Evolutionary conservation across 108 stramenopile species (phyloP).

Genomic region (Cylindrotheca fusiformis): DNA sequence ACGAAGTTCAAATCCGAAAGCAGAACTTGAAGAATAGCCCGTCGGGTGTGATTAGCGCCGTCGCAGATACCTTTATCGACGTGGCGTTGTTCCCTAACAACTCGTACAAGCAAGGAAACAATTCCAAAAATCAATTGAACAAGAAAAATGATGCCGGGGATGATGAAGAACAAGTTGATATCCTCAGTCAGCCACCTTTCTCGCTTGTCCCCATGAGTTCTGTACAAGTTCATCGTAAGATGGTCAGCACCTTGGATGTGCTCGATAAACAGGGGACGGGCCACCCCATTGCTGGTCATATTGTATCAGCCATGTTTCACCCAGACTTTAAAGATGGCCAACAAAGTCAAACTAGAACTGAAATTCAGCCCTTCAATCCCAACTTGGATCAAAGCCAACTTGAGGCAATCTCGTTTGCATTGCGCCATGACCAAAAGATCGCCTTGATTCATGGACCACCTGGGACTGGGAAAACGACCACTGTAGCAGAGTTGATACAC

Average conservation of each 20-base stretch:
- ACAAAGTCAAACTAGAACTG: neutral
- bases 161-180: conserved; percentile 35
- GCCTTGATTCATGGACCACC: conserved; percentile 87
- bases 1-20: conserved; percentile 77
- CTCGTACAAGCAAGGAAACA: neutral
- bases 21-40: neutral
- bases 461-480: conserved; percentile 84
- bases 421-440: conserved; percentile 49
- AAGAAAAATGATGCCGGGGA: conserved; percentile 29
- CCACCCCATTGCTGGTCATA: conserved; percentile 66
- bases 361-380: conserved; percentile 27
- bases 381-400: conserved; percentile 71
- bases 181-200: conserved; percentile 44
- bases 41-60: conserved; percentile 67
- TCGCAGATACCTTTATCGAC: conserved; percentile 59
- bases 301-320: conserved; percentile 65
- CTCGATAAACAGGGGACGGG: conserved; percentile 55
- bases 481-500: conserved; percentile 86
- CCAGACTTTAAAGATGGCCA: neutral
- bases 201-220: conserved; percentile 68
- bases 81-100: conserved; percentile 57
- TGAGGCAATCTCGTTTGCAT: conserved; percentile 74
- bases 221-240: conserved; percentile 71
- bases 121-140: conserved; percentile 1
- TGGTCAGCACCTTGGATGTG: conserved; percentile 56